A percentile compares a stretch with the other conserved stretches of the same genome.
phyloP scores from a whole-genome alignment of 805 yeast species.

The Saccharomycodes ludwigii region DNA sequence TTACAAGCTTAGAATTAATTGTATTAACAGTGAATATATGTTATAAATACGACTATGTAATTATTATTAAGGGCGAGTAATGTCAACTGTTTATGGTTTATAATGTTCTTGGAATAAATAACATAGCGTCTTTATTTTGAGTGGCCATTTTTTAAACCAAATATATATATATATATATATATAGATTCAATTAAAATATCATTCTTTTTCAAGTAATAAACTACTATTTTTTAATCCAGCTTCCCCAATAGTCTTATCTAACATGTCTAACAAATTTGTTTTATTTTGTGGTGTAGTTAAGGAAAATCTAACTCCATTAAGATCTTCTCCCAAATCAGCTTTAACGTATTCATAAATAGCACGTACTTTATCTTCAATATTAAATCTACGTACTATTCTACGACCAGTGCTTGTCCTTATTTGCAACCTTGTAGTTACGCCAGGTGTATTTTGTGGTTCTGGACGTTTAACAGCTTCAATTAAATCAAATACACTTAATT shows the following conservation, averaged over 20 bases:
- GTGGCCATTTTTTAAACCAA: no score
- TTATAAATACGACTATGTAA: no score
- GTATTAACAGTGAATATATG: no score
- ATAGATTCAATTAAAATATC: no score
- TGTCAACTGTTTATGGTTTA: no score
- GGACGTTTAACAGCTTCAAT: constrained; percentile 40
- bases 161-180: no score
- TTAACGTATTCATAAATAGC: constrained; percentile 58
- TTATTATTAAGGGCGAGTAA: no score
- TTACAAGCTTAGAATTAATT: no score
- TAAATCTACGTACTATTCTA: constrained; percentile 62
- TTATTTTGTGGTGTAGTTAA: constrained; percentile 42
- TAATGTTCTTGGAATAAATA: no score
- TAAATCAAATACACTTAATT: constrained; percentile 33
- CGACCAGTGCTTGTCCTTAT: constrained; percentile 83
- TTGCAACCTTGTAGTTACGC: constrained; percentile 65
- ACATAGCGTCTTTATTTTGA: no score
- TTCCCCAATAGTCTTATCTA: constrained; percentile 49
- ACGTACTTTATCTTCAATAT: constrained; percentile 42
- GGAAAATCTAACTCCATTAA: constrained; percentile 44
- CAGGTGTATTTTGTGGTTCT: constrained; percentile 50
- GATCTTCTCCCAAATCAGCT: constrained; percentile 37
- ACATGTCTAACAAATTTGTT: constrained; percentile 35
- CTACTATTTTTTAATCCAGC: constrained; percentile 80
- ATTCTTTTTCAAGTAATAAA: constrained; percentile 47